Conservation (phyloP, 345 rosid species). For the Eucalyptus paniculata region DNA sequence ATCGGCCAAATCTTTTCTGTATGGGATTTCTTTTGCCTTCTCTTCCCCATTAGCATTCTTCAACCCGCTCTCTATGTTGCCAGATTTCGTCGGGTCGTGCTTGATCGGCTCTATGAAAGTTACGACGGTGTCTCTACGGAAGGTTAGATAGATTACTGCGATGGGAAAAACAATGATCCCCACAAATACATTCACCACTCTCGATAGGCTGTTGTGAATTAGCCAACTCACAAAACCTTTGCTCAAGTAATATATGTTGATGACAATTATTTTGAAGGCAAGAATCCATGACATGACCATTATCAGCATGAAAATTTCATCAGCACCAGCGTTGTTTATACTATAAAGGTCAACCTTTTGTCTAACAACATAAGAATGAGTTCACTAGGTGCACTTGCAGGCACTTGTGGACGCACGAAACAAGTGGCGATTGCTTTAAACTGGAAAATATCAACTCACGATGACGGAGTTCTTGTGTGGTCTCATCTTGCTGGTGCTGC, state of each 20-base stretch:
- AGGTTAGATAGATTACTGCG: slow-evolving; percentile 32
- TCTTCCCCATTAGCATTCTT: background rate
- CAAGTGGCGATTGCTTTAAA: background rate
- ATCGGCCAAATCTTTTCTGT: slow-evolving; percentile 39
- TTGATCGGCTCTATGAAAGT: slow-evolving; percentile 25
- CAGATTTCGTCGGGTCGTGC: background rate
- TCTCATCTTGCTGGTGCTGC: slow-evolving; percentile 57
- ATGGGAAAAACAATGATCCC: slow-evolving; percentile 42
- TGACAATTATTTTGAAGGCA: slow-evolving; percentile 35
- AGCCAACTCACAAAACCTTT: slow-evolving; percentile 45
- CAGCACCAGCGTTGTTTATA: background rate
- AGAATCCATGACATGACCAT: slow-evolving; percentile 46
- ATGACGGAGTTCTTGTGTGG: slow-evolving; percentile 46
- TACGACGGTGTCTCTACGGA: slow-evolving; percentile 24
- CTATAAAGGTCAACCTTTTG: background rate
- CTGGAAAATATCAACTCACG: slow-evolving; percentile 6
- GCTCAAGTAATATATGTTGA: slow-evolving; percentile 46
- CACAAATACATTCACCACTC: slow-evolving; percentile 17
- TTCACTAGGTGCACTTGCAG: background rate
- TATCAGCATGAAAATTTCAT: slow-evolving; percentile 6
- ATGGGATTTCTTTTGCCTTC: slow-evolving; percentile 4
- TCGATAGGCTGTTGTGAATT: slow-evolving; percentile 23
- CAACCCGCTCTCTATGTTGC: background rate
- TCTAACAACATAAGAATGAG: background rate
- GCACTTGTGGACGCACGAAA: background rate